Evolutionary conservation across 2,329 filamentous ascomycete genomes (phyloP).

Genomic region (Exophiala mesophila): DNA sequence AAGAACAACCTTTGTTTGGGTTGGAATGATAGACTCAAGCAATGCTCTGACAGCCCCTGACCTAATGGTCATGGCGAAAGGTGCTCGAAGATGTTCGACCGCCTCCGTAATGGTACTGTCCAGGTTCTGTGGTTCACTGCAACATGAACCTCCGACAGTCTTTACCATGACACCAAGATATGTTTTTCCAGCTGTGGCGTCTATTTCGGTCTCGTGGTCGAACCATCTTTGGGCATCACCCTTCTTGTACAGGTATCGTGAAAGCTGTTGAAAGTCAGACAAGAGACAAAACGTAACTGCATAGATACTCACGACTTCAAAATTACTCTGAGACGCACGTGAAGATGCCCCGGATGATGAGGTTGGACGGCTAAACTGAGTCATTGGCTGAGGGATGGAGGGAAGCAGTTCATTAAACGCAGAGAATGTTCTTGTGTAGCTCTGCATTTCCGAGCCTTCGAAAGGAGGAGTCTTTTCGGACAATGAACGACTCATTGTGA

Average conservation of each 20-base stretch:
- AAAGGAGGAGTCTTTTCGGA: background rate
- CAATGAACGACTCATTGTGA: background rate
- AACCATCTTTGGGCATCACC: conserved; percentile 72
- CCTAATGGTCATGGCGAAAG: conserved; percentile 74
- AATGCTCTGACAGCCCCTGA: conserved; percentile 74
- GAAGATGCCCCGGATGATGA: background rate
- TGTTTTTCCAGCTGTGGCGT: background rate
- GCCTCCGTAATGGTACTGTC: conserved; percentile 60
- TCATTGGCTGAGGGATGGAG: background rate
- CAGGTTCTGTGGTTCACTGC: conserved; percentile 46
- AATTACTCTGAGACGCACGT: background rate
- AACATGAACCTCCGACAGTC: conserved; percentile 62
- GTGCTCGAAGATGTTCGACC: conserved; percentile 63
- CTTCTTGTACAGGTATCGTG: conserved; percentile 74
- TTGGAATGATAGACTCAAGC: conserved; percentile 41
- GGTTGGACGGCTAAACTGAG: conserved; percentile 1
- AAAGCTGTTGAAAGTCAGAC: background rate
- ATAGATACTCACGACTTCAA: background rate
- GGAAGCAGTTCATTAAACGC: background rate
- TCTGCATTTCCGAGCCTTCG: background rate
- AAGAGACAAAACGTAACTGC: background rate
- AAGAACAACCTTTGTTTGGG: background rate
- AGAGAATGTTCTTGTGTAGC: background rate
- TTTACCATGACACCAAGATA: conserved; percentile 61
- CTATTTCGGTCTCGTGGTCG: conserved; percentile 54